Evolutionary conservation across 2,329 filamentous ascomycete species (phyloP), one percentile per base, ranked within the genome.

Genomic region (Zasmidium angulare): DNA sequence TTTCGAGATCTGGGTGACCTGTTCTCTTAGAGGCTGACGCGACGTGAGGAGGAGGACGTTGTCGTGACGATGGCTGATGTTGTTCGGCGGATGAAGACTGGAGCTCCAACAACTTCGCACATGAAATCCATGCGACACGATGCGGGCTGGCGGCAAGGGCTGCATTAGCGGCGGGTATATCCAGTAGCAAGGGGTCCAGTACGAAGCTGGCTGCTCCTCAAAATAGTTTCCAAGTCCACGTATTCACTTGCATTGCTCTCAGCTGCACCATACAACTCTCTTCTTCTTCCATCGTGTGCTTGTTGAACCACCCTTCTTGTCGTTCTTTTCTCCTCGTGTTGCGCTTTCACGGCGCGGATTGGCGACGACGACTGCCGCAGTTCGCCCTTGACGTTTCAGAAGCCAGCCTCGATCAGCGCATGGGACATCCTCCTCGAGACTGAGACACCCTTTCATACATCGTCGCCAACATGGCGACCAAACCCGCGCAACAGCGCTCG

Each of bases 391-490:
- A 3, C 29, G 21, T 46, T 46, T 46, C 51, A 53, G 51, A 24
- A n/a, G 24, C 20, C 46, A 49, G 23, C n/a, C 19, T 23, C 14
- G 50, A 53, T 53, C 51, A 11, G 36, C 51, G 51, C 51, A 53
- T 53, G 51, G 51, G 22, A 50, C 48, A 50, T 12, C 23, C 26
- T 9, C 49, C 49, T 29, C 17, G 49, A 19, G 10, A 22, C 21
- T 46, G 51, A 53, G 36, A 36, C 12, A 36, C 3, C n/a, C 26
- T 12, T 21, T 19, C 17, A 31, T 43, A 21, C n/a, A 40, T 9
- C 49, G 23, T 26, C 46, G 47, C 56, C 56, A 55, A 36, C 59
- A 68, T 68, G 66, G 65, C 64, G 48, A 51, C 54, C 52, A 63
- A 62, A 56, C 19, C 66, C 6, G 52, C 56, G 19, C 58, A 63